Conservation (phyloP, 169 alveolate species). For the Cryptosporidium viatorum region DNA sequence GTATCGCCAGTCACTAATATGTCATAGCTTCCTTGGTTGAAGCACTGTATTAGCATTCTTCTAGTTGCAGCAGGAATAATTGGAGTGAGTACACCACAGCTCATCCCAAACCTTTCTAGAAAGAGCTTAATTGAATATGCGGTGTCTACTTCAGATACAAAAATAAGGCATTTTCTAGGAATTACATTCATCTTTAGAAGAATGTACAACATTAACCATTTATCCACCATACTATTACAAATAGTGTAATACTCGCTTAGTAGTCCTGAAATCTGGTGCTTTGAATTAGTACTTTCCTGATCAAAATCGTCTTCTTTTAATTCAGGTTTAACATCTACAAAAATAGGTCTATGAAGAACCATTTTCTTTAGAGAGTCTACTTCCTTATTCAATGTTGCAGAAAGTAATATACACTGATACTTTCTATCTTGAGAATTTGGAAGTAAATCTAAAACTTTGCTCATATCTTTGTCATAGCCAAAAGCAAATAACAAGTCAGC, state of each 20-base stretch:
- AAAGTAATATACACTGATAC: slow-evolving; percentile 60
- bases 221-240: slow-evolving; percentile 25
- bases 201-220: slow-evolving; percentile 63
- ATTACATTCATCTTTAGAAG: slow-evolving; percentile 65
- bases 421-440: slow-evolving; percentile 64
- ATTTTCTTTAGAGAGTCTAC: slow-evolving; percentile 30
- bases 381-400: slow-evolving; percentile 55
- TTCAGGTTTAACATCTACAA: slow-evolving; percentile 26
- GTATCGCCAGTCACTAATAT: slow-evolving; percentile 52
- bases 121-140: slow-evolving; percentile 60
- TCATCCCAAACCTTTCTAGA: slow-evolving; percentile 59
- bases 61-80: slow-evolving; percentile 72
- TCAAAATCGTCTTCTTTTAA: neutral
- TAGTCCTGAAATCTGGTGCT: neutral
- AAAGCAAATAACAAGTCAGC: slow-evolving; percentile 74
- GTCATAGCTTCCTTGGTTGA: slow-evolving; percentile 66
- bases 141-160: slow-evolving; percentile 53
- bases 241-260: slow-evolving; percentile 34
- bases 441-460: slow-evolving; percentile 12
- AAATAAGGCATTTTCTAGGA: slow-evolving; percentile 57
- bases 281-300: neutral
- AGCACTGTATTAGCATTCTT: slow-evolving; percentile 64
- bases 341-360: slow-evolving; percentile 48
- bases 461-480: slow-evolving; percentile 71
- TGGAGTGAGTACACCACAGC: slow-evolving; percentile 56